Conservation (phyloP, 371 early-diverging fungal species). For the Blakeslea trispora region DNA sequence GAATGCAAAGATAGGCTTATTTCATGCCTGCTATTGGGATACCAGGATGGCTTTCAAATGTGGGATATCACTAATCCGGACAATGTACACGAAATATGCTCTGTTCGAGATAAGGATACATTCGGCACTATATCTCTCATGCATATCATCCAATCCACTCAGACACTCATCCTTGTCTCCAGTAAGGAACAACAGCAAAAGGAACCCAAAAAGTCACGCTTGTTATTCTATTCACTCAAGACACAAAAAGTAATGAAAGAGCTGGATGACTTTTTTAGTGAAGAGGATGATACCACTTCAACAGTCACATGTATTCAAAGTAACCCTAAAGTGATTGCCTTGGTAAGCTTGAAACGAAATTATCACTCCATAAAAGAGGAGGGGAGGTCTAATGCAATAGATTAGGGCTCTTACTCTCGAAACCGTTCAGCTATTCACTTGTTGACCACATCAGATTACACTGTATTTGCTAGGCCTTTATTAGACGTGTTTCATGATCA, state of each 20-base stretch:
- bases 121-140: slow-evolving; percentile 53
- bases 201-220: background rate
- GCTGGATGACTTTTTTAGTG: slow-evolving; percentile 34
- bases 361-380: too few species aligned
- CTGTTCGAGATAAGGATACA: slow-evolving; percentile 56
- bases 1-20: slow-evolving; percentile 15
- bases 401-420: slow-evolving; percentile 33
- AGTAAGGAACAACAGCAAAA: too few species aligned
- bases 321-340: slow-evolving; percentile 47
- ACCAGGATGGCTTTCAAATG: slow-evolving; percentile 79
- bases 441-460: slow-evolving; percentile 35
- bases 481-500: slow-evolving; percentile 51
- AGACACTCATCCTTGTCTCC: slow-evolving; percentile 48
- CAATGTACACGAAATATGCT: slow-evolving; percentile 70
- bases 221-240: slow-evolving; percentile 46
- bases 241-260: slow-evolving; percentile 43
- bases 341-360: slow-evolving; percentile 45
- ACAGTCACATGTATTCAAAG: slow-evolving; percentile 48
- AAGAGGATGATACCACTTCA: slow-evolving; percentile 38
- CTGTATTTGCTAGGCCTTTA: slow-evolving; percentile 38
- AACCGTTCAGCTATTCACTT: slow-evolving; percentile 44
- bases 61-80: slow-evolving; percentile 77
- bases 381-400: too few species aligned
- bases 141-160: slow-evolving; percentile 40
- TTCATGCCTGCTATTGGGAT: slow-evolving; percentile 71